Conservation (phyloP, 164 flowering plant genomes). For the Annona cherimola region DNA sequence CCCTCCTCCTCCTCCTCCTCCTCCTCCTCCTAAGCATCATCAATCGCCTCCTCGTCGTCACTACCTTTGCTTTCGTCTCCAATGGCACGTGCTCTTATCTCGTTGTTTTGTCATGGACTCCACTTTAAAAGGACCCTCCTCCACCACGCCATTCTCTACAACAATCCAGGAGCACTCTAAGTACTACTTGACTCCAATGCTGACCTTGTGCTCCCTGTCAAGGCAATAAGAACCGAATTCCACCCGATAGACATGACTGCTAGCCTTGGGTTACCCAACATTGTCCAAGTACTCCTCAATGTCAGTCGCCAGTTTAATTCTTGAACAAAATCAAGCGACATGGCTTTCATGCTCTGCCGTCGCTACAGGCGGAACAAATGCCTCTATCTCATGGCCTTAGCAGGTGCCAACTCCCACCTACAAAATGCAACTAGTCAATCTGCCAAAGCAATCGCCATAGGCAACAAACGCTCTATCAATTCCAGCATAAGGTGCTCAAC, state of each 20-base stretch:
- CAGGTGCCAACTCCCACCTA: constrained; percentile 70
- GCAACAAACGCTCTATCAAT: constrained; percentile 37
- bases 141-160: constrained; percentile 69
- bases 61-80: no score
- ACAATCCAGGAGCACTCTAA: constrained; percentile 44
- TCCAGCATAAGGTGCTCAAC: constrained; percentile 38
- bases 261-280: constrained; percentile 38
- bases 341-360: constrained; percentile 56
- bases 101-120: constrained; percentile 34
- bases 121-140: constrained; percentile 59
- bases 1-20: no score
- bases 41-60: no score
- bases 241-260: constrained; percentile 64
- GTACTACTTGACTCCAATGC: constrained; percentile 46
- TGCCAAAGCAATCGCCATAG: constrained; percentile 41
- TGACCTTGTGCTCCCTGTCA: constrained; percentile 39
- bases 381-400: constrained; percentile 42
- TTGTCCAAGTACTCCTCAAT: constrained; percentile 35
- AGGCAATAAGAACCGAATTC: constrained; percentile 27
- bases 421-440: constrained; percentile 33
- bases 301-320: constrained; percentile 53
- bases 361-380: constrained; percentile 50
- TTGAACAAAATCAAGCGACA: constrained; percentile 48
- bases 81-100: constrained; percentile 42
- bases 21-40: no score